Percentiles rank a stretch among this genome's conserved stretches.
Evolutionary conservation across 2,329 filamentous ascomycete species (phyloP).

Genomic region (Knufia petricola): DNA sequence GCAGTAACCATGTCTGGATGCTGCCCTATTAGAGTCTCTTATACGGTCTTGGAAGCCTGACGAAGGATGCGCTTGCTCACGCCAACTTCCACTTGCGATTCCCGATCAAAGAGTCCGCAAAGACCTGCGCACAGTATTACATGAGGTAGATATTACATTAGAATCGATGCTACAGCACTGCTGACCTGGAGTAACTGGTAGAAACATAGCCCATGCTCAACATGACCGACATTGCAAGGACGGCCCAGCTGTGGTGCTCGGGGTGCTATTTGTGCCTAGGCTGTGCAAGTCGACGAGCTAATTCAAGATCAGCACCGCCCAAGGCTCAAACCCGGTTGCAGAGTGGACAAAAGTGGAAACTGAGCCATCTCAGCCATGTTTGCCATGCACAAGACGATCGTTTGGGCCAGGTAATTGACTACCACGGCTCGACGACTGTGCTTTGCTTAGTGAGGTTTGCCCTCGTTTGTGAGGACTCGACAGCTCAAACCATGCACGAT

Average conservation of each 20-base stretch:
- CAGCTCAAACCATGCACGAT: background rate
- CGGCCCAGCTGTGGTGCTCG: background rate
- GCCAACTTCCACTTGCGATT: background rate
- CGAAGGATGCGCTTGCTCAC: background rate
- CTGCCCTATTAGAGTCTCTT: background rate
- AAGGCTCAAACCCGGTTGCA: background rate
- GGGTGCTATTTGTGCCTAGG: constrained; percentile 10
- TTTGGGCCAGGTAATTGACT: too few species aligned
- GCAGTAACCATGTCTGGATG: constrained; percentile 1
- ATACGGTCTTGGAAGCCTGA: background rate
- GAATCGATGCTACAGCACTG: background rate
- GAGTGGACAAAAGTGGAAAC: constrained; percentile 4
- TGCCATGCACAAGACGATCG: too few species aligned
- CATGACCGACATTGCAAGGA: background rate
- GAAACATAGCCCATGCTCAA: background rate
- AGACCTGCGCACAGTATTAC: background rate
- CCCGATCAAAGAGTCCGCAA: background rate
- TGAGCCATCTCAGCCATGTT: background rate
- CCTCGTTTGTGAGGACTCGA: background rate
- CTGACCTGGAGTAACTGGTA: background rate
- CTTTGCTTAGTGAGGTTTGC: background rate
- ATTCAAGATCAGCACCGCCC: background rate
- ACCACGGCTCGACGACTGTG: too few species aligned
- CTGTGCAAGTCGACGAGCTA: constrained; percentile 6
- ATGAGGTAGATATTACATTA: background rate